Evolutionary conservation across 2,329 filamentous ascomycete species (phyloP), one percentile per base, ranked within the genome.

Genomic region (Botrytis fabae): DNA sequence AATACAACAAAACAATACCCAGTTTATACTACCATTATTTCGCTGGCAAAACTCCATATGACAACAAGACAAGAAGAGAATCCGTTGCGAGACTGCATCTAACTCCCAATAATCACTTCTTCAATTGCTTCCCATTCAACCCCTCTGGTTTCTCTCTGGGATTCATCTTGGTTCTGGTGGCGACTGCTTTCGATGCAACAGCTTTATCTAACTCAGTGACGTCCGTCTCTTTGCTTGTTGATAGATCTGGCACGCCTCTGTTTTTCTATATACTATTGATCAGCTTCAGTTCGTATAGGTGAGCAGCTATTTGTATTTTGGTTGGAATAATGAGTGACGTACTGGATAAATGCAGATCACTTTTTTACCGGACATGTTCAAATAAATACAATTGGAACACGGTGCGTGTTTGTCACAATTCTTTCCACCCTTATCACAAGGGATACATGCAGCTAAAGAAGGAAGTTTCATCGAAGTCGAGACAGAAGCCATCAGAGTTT

Each of bases 1-100:
- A 25, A 40, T n/a, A n/a, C 14, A 16, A 6, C 8, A 25, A 25
- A 25, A 40, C 12, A n/a, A 40, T 40, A 40, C 22, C 35, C 5
- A 8, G 18, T 61, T 2, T 12, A 16, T 1, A 40, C 22, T 20
- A 25, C 8, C 1, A 8, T 40, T 40, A 16, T 16, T 40, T 38
- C 35, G 35, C 6, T n/a, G 14, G 2, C 8, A 5, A n/a, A 61
- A 2, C 32, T 35, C 32, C 3, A 8, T 0, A 5, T 35, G 20
- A 2, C 4, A 16, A 16, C 20, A 0, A 0, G 4, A n/a, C 10
- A 16, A n/a, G 40, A 25, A 4, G 22, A 61, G 9, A 40, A 40
- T 7, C 6, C 32, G 2, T 61, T n/a, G 10, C 22, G 12, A 2
- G 10, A 61, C 5, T 61, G 3, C 8, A 40, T 61, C 14, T 10